Base-by-base conservation (phyloP, 2,329 filamentous ascomycete species). In the Exophiala bonariae region DNA sequence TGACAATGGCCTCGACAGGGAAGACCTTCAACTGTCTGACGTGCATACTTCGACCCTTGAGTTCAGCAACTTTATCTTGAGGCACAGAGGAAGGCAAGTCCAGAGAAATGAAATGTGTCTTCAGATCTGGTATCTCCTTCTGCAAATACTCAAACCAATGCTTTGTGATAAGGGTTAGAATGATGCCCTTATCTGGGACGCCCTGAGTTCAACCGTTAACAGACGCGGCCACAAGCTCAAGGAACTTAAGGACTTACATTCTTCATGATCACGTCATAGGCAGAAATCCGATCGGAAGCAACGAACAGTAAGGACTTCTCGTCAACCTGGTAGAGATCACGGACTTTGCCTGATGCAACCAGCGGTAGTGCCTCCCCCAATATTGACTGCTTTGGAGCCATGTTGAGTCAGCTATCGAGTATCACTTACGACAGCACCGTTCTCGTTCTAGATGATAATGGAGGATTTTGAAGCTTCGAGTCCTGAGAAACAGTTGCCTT, bases 191-290 rank as follows among this genome's bases (percentile, higher is more conserved):
- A 47, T 77, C 71, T 3, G 83, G 83, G 41, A 89, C 78, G 8
- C 83, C 84, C 81, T 86, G 48, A 44, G n/a, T 44, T 6, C 32
- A 26, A 34, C 81, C 54, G 33, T 57, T 36, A 46, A 41, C 41
- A 31, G 49, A 18, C 20, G 8, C 40, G 32, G 34, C 44, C 35
- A 32, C 33, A n/a, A 40, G 77, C 70, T 13, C 78, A 70, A 36
- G 74, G 72, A 41, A 13, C 9, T 26, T 13, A 18, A 5, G 74
- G 60, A 34, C 69, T 62, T 66, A 84, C 83, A 70, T 93, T 96
- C 61, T 80, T 73, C 77, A 95, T 83, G 59, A 95, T 82, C 59
- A 95, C 89, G 78, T 97, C 92, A 75, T 92, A 97, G 46, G 93
- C 93, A 18, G 89, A 96, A 66, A 96, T 93, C 58, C 93, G 86